Base-by-base conservation (phyloP, 495 filamentous ascomycete species). In the Talaromyces proteolyticus region DNA sequence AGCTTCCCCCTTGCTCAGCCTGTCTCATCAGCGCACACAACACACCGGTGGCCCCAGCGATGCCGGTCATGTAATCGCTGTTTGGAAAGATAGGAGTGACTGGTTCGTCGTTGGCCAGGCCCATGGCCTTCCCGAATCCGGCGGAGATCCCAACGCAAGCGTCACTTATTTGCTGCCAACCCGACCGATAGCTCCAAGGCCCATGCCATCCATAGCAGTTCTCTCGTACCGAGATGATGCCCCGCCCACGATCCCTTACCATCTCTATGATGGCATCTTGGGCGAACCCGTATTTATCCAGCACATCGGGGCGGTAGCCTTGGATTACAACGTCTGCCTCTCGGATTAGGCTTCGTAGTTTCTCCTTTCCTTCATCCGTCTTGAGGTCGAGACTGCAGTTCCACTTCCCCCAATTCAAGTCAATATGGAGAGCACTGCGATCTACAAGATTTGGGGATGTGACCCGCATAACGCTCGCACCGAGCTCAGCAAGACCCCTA, bases 131-230 rank as follows among this genome's bases (percentile, higher is more conserved):
- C 4, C 66, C 49, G 48, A 55, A 58, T 19, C 36, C 50, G 11
- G 38, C 19, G 1, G 56, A 58, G 14, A 58, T 29, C 26, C 26
- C 26, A 29, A 29, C 26, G 26, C 26, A 29, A 29, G 73, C 74
- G 55, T 80, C 77, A 51, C 67, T 72, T 52, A 81, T 76, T 59
- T 79, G 75, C 60, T 80, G 77, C 76, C 77, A 81, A 3, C 77
- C 77, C 42, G 65, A 71, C 8, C 79, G 64, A 25, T 74, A 57
- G 25, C 49, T 51, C 76, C 70, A 79, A 10, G 75, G 74, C 3
- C 79, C 79, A 45, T 75, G 56, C 71, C 74, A 80, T 6, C 78
- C 79, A 54, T 79, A 79, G 56, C 75, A 81, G 52, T 82, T 79
- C 60, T 81, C 78, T 6, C 74, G 65, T 6, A 69, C 71, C 39